These are phyloP conservation scores for Albizia julibrissin DNA, from an alignment of 306 rosid species.

Conservation along the genomic window DNA sequence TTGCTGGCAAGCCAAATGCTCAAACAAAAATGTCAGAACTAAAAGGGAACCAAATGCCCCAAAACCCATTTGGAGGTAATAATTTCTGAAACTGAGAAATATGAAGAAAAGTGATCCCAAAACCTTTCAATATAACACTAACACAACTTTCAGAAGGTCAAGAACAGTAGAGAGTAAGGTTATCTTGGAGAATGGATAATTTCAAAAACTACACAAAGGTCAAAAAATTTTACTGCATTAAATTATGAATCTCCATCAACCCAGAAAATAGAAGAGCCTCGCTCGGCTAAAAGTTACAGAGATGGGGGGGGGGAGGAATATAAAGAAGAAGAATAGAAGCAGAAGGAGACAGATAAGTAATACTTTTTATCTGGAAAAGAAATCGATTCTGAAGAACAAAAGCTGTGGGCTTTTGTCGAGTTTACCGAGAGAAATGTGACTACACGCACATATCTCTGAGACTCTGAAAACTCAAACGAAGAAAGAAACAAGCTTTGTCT, in stretches of 20 bases:
- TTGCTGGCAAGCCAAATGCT: conserved; percentile 71
- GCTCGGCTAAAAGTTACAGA: conserved; percentile 7
- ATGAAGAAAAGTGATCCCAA: conserved; percentile 30
- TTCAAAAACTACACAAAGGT: conserved; percentile 32
- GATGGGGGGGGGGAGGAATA: neutral
- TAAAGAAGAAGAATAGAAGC: conserved; percentile 9
- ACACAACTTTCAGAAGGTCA: conserved; percentile 37
- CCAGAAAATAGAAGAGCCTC: conserved; percentile 5
- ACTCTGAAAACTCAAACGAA: conserved; percentile 43
- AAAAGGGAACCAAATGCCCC: conserved; percentile 62
- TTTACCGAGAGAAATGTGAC: conserved; percentile 39
- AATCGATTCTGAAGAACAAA: conserved; percentile 13
- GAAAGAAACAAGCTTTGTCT: conserved; percentile 44
- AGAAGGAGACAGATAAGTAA: conserved; percentile 1
- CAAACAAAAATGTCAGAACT: conserved; percentile 60
- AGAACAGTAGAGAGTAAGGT: conserved; percentile 30
- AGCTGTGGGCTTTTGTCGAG: conserved; percentile 38
- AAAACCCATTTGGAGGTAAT: conserved; percentile 60
- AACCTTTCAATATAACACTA: conserved; percentile 31
- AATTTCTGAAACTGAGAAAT: conserved; percentile 30
- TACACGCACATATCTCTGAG: conserved; percentile 28
- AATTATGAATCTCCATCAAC: conserved; percentile 42
- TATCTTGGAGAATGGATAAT: conserved; percentile 39
- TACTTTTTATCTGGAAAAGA: conserved; percentile 27
- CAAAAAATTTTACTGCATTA: conserved; percentile 35